Evolutionary conservation across 2,329 filamentous ascomycete species (phyloP).

Genomic region (Sphaceloma murrayae): DNA sequence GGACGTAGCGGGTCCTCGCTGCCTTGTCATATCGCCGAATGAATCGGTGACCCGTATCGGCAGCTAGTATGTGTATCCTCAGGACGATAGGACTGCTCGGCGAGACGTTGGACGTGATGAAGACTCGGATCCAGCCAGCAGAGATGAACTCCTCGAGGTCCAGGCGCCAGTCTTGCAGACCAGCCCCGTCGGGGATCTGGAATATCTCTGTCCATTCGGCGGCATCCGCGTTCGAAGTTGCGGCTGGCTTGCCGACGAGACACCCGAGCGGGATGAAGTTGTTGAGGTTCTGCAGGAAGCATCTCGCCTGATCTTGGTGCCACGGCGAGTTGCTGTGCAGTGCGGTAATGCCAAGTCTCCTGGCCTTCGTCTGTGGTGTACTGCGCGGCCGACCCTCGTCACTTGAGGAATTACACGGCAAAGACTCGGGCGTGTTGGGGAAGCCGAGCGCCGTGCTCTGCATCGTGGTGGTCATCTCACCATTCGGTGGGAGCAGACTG

Average conservation of each 20-base stretch:
- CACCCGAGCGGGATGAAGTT: conserved; percentile 15
- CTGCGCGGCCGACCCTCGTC: not conserved
- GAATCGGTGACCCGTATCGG: conserved; percentile 49
- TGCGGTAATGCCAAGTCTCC: conserved; percentile 3
- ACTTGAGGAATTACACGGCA: not conserved
- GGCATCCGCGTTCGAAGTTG: not conserved
- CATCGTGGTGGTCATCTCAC: not conserved
- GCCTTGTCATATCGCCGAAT: conserved; percentile 42
- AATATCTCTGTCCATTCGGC: conserved; percentile 7
- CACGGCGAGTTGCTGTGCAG: conserved; percentile 5
- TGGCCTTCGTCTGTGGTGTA: conserved; percentile 1
- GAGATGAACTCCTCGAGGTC: conserved; percentile 18
- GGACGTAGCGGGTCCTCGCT: conserved; percentile 35
- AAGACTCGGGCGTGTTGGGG: not conserved
- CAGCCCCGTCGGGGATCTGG: not conserved
- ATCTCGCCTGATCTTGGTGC: conserved; percentile 12
- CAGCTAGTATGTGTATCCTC: conserved; percentile 55
- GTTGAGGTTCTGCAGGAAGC: conserved; percentile 9
- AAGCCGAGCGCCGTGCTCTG: not conserved
- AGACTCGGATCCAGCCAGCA: conserved; percentile 22
- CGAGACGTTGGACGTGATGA: not conserved
- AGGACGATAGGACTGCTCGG: conserved; percentile 15
- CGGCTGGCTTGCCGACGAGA: not conserved
- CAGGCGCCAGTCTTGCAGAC: not conserved
- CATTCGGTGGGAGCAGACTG: no score